Evolutionary conservation across 2,329 filamentous ascomycete genomes (phyloP).

Genomic region (Drechslerella coelobrocha): DNA sequence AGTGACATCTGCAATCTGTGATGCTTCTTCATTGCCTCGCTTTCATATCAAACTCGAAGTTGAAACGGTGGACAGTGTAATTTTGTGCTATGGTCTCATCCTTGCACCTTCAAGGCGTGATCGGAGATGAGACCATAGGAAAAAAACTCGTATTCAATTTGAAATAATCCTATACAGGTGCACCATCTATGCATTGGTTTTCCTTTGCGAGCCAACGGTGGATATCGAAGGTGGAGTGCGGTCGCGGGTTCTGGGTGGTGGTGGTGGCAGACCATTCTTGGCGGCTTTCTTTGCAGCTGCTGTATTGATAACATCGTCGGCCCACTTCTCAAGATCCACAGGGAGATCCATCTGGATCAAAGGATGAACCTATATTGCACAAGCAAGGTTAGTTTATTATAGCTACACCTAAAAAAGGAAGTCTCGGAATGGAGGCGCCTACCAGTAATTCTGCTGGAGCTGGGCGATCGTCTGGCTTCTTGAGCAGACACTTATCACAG

Average conservation of each 20-base stretch:
- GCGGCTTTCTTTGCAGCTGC: constrained; percentile 34
- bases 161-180: constrained; percentile 18
- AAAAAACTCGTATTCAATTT: constrained; percentile 47
- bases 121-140: background rate
- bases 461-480: constrained; percentile 84
- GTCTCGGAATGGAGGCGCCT: background rate
- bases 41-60: constrained; percentile 13
- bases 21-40: constrained; percentile 6
- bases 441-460: constrained; percentile 87
- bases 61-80: constrained; percentile 29
- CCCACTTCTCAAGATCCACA: constrained; percentile 41
- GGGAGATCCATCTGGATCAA: constrained; percentile 43
- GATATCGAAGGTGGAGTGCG: constrained; percentile 37
- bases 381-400: background rate
- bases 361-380: constrained; percentile 17
- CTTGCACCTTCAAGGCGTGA: constrained; percentile 36
- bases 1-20: constrained; percentile 5
- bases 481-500: constrained; percentile 93
- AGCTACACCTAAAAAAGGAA: background rate
- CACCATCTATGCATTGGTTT: constrained; percentile 39
- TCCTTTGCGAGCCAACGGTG: constrained; percentile 42
- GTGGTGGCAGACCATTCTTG: constrained; percentile 36
- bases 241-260: constrained; percentile 43
- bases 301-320: constrained; percentile 44
- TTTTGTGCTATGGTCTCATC: constrained; percentile 25